Conservation (phyloP, 345 rosid genomes). For the Draba incana region DNA sequence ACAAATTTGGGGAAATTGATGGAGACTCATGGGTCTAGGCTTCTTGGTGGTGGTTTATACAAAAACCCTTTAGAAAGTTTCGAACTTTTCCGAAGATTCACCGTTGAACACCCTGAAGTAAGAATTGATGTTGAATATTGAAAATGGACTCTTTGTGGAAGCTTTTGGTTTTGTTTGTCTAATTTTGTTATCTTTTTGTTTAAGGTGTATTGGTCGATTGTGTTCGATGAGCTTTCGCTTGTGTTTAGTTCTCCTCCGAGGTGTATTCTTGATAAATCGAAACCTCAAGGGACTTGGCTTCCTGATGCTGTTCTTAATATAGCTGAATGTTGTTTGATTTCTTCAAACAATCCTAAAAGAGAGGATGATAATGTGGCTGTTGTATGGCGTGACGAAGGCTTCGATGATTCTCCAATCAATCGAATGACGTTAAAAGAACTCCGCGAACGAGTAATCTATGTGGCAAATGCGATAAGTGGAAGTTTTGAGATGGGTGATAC, state of each 20-base stretch:
- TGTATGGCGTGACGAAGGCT: constrained; percentile 79
- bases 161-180: constrained; percentile 22
- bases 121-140: not conserved
- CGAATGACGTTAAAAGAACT: constrained; percentile 65
- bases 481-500: constrained; percentile 76
- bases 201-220: constrained; percentile 76
- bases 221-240: constrained; percentile 68
- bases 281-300: constrained; percentile 71
- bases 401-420: constrained; percentile 53
- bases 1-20: constrained; percentile 77
- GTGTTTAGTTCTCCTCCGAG: constrained; percentile 59
- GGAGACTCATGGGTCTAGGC: constrained; percentile 68
- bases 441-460: constrained; percentile 85
- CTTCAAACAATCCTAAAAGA: constrained; percentile 57
- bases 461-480: constrained; percentile 69
- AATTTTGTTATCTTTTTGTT: not conserved
- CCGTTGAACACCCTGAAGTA: constrained; percentile 71
- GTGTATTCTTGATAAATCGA: constrained; percentile 70
- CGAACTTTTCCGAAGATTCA: constrained; percentile 59
- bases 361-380: constrained; percentile 62
- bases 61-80: constrained; percentile 77
- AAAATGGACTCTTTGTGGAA: not conserved
- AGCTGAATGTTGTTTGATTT: constrained; percentile 77
- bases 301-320: constrained; percentile 74
- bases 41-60: constrained; percentile 65